These are phyloP conservation scores for Monosporascus sp. DNA, from an alignment of 2,329 filamentous ascomycete genomes.

Conservation along the genomic window DNA sequence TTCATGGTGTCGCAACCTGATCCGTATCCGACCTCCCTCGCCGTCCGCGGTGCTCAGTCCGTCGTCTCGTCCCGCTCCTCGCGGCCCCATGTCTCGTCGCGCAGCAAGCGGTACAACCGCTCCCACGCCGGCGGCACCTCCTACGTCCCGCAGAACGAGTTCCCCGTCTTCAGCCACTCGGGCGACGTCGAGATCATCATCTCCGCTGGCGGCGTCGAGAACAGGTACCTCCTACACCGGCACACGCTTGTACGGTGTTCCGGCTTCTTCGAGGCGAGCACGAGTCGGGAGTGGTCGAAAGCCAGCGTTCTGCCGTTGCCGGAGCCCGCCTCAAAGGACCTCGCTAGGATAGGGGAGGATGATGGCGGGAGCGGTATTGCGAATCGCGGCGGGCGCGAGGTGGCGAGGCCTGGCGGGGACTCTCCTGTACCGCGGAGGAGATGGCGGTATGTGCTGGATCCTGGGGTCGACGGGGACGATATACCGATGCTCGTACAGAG, in stretches of 20 bases:
- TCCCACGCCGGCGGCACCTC: constrained; percentile 71
- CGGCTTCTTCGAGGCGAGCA: constrained; percentile 87
- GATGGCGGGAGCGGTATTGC: constrained; percentile 30
- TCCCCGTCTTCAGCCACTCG: constrained; percentile 82
- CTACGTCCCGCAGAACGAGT: constrained; percentile 77
- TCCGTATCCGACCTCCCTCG: constrained; percentile 42
- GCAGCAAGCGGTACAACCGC: constrained; percentile 70
- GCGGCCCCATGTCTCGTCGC: constrained; percentile 39
- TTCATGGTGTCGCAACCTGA: constrained; percentile 62
- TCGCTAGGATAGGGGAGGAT: constrained; percentile 51
- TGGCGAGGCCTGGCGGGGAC: constrained; percentile 31
- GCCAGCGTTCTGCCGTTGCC: constrained; percentile 30
- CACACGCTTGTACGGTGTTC: constrained; percentile 86
- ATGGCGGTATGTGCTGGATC: constrained; percentile 88
- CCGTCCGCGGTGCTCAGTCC: constrained; percentile 55
- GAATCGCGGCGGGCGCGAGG: constrained; percentile 29
- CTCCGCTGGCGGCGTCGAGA: constrained; percentile 63
- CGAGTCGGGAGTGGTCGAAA: constrained; percentile 70
- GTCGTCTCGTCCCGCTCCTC: constrained; percentile 61
- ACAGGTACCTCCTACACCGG: constrained; percentile 80
- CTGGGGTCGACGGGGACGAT: constrained; percentile 65
- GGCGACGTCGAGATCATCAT: constrained; percentile 86
- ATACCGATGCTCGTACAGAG: constrained; percentile 85
- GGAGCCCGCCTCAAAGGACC: constrained; percentile 33
- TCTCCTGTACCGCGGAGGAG: constrained; percentile 47